A percentile compares a stretch with the other conserved stretches of the same genome.
These are phyloP conservation scores for Botrytis tulipae DNA, from an alignment of 2,329 filamentous ascomycete species.

Conservation along the genomic window DNA sequence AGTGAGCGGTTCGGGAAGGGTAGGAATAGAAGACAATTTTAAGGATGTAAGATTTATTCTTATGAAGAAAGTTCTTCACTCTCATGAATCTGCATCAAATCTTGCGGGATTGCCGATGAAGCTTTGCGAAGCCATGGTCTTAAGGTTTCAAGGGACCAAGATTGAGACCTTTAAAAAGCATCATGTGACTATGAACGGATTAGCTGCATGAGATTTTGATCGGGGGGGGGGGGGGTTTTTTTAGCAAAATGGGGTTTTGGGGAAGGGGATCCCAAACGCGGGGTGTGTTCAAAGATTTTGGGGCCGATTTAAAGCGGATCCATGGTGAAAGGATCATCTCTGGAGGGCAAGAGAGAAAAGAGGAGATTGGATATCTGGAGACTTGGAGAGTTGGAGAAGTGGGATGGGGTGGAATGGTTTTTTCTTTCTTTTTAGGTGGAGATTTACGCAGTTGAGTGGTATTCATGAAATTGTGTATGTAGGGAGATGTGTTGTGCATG, in stretches of 20 bases:
- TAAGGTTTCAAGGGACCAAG: neutral
- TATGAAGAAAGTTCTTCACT: neutral
- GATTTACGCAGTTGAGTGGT: neutral
- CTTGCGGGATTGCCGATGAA: neutral
- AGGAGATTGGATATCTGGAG: constrained; percentile 6
- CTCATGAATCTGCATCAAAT: neutral
- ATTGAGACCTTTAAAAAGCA: neutral
- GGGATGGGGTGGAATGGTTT: too few relatives aligned
- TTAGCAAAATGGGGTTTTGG: neutral
- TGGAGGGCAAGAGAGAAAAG: neutral
- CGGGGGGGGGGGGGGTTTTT: neutral
- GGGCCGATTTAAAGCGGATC: neutral
- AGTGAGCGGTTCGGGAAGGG: neutral
- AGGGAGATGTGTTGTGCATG: neutral
- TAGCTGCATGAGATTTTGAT: neutral
- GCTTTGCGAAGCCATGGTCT: neutral
- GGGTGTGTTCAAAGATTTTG: neutral
- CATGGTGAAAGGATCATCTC: neutral
- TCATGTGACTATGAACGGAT: neutral
- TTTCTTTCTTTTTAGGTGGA: neutral
- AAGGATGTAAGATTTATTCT: neutral
- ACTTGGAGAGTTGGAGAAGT: too few relatives aligned
- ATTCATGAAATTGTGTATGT: neutral
- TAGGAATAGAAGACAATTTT: constrained; percentile 4
- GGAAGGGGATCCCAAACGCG: constrained; percentile 7